Base-by-base conservation (phyloP, 192 early-diverging fungal genomes). In the Entophlyctis luteolus region DNA sequence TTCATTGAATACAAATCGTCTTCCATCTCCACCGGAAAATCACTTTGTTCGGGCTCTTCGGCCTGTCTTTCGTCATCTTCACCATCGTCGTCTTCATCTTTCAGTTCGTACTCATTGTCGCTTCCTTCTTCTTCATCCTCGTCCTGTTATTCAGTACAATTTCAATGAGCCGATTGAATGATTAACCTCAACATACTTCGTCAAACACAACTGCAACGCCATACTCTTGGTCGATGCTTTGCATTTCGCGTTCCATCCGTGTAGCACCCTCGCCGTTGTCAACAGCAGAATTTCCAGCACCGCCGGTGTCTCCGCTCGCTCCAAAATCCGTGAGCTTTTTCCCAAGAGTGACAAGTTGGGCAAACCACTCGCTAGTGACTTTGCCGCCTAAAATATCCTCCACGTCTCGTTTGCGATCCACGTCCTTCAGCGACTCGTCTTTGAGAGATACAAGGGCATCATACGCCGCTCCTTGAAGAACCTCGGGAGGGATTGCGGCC, bases 181-280 rank as follows among this genome's bases (percentile, higher is more conserved):
- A n/a, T n/a, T n/a, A n/a, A n/a, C n/a, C n/a, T 29, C 31, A 71
- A 49, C 2, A 42, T 65, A 2, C 93, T 48, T 94, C 95, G 65
- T 94, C 95, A 76, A 99, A 96, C 0, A 94, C 90, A 16, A 98
- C 95, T 2, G 95, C 94, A 18, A 98, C 92, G 48, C 94, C 95
- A 10, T 88, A 73, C 67, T 93, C 90, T 45, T 96, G 93, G 45
- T 94, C 96, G 32, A 85, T 47, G 1, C 54, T 77, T 20, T 68
- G 45, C 80, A 31, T 75, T 18, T 63, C 60, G 22, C 57, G 6
- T n/a, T 22, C 37, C 57, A 36, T 16, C n/a, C n/a, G n/a, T n/a
- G n/a, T n/a, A n/a, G n/a, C n/a, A 28, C 6, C 36, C 31, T 36
- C 57, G 3, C 57, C 57, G 35, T 47, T 37, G 16, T 63, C 60